These are phyloP conservation scores for Microbotryum saponariae DNA, from an alignment of 1,284 basidiomycete species.

Conservation along the genomic window DNA sequence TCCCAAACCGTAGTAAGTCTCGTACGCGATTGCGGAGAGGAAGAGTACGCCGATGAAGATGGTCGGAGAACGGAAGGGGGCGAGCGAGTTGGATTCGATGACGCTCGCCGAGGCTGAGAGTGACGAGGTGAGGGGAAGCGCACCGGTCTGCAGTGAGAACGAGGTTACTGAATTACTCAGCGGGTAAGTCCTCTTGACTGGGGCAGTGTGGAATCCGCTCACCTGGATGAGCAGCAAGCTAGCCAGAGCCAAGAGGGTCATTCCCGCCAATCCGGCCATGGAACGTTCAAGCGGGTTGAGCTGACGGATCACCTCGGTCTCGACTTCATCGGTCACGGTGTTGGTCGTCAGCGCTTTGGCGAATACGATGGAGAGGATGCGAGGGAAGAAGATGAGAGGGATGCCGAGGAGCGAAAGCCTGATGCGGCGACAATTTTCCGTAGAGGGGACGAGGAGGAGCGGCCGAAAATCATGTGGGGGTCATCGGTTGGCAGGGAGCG, in stretches of 20 bases:
- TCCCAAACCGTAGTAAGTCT: constrained; percentile 13
- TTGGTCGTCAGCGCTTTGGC: constrained; percentile 17
- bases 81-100: background rate
- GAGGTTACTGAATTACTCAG: background rate
- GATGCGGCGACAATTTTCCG: background rate
- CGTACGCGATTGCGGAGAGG: constrained; percentile 10
- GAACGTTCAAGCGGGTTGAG: constrained; percentile 20
- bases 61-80: constrained; percentile 18
- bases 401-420: constrained; percentile 14
- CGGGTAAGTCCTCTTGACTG: background rate
- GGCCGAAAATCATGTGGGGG: too few relatives aligned
- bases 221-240: constrained; percentile 22
- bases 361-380: constrained; percentile 23
- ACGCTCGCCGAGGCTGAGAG: constrained; percentile 9
- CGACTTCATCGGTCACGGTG: constrained; percentile 1
- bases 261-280: constrained; percentile 16
- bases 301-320: constrained; percentile 11
- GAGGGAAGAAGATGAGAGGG: constrained; percentile 22
- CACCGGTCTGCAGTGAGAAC: constrained; percentile 13
- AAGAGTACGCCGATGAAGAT: constrained; percentile 12
- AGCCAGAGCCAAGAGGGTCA: constrained; percentile 10
- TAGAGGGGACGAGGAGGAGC: too few relatives aligned
- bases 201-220: background rate
- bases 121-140: constrained; percentile 20
- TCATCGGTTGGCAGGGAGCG: too few relatives aligned